Evolutionary conservation across 257 asterid genomes (phyloP).

Genomic region (Jaltomata sinuosa): DNA sequence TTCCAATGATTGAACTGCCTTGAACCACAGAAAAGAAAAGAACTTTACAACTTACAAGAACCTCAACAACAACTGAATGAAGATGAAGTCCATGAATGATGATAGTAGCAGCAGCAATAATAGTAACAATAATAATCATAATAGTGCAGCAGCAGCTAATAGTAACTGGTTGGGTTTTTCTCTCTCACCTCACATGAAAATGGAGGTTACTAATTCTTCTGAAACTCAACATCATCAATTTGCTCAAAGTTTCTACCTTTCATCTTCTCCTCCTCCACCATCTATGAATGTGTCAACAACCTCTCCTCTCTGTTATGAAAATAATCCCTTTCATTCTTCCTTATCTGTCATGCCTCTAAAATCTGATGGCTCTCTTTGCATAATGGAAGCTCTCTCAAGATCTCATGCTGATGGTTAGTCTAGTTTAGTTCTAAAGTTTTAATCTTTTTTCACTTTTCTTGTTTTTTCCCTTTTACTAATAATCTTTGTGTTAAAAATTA

Average conservation of each 20-base stretch:
- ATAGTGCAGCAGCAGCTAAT: background rate
- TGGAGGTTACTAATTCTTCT: conserved; percentile 38
- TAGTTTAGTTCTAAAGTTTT: background rate
- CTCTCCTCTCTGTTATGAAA: conserved; percentile 22
- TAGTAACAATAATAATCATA: conserved; percentile 2
- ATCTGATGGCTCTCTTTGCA: conserved; percentile 81
- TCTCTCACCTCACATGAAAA: conserved; percentile 69
- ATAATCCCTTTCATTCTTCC: conserved; percentile 35
- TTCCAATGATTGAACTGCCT: conserved; percentile 29
- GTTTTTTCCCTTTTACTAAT: background rate
- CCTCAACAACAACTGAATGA: background rate
- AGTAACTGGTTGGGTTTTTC: conserved; percentile 75
- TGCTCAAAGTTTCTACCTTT: conserved; percentile 26
- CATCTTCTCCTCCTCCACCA: conserved; percentile 11
- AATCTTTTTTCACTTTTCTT: background rate
- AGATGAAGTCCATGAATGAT: conserved; percentile 47
- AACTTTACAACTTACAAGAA: background rate
- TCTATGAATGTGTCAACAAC: conserved; percentile 9
- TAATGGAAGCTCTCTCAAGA: conserved; percentile 67
- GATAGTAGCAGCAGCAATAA: background rate
- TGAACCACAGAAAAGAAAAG: conserved; percentile 12
- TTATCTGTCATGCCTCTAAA: conserved; percentile 68
- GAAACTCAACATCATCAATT: conserved; percentile 8
- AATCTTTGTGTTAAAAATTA: background rate
- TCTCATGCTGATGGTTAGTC: conserved; percentile 48